A percentile compares a stretch with the other conserved stretches of the same genome.
Conservation (phyloP, 2,329 filamentous ascomycete species). For the Penicillium freii region DNA sequence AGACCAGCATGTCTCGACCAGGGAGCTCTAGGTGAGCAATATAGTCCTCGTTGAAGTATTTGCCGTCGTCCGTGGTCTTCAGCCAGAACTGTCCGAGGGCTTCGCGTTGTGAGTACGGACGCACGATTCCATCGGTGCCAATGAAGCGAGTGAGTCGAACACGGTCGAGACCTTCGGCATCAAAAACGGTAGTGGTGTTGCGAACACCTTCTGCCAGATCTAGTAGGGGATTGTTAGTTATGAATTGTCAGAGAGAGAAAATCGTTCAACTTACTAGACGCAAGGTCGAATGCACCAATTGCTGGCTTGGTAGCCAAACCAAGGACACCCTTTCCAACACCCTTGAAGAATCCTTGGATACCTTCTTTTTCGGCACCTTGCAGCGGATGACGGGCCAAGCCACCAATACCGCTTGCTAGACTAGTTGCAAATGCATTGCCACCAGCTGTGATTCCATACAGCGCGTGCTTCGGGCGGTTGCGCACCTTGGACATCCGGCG, state of each 20-base stretch:
- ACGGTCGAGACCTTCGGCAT: conserved; percentile 88
- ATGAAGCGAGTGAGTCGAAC: conserved; percentile 93
- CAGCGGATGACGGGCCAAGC: conserved; percentile 86
- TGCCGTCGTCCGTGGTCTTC: conserved; percentile 95
- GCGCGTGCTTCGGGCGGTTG: conserved; percentile 92
- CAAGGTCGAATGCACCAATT: conserved; percentile 93
- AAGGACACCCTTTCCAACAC: conserved; percentile 89
- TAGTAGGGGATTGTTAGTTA: conserved; percentile 14
- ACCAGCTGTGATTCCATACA: conserved; percentile 93
- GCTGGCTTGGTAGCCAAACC: conserved; percentile 96
- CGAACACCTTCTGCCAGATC: conserved; percentile 94
- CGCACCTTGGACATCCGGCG: conserved; percentile 88
- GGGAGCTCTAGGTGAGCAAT: conserved; percentile 93
- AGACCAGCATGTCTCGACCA: conserved; percentile 80
- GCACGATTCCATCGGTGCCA: conserved; percentile 85
- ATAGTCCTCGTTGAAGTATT: conserved; percentile 96
- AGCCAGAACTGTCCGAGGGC: conserved; percentile 97
- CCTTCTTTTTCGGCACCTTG: conserved; percentile 97
- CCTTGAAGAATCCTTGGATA: conserved; percentile 91
- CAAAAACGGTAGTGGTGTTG: conserved; percentile 98
- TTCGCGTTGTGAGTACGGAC: conserved; percentile 91
- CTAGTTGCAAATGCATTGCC: conserved; percentile 94
- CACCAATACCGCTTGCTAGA: conserved; percentile 88
- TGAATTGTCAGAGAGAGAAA: background rate
- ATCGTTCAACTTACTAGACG: conserved; percentile 59